Conservation (phyloP, 352 stramenopile species). For the Phytophthora podocarpi region DNA sequence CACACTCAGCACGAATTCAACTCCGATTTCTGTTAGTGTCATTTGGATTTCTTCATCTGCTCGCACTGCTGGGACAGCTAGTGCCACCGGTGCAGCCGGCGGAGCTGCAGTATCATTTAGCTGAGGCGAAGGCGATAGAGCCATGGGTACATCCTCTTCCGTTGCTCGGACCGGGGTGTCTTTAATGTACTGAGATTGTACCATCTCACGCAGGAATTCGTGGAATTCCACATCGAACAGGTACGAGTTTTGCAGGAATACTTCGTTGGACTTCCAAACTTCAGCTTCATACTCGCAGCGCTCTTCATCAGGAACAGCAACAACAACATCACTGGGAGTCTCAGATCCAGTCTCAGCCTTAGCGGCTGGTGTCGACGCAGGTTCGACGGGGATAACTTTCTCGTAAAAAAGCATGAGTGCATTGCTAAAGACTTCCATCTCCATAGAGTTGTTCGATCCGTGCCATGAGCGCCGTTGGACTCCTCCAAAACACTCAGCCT, state of each 20-base stretch:
- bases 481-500: conserved; percentile 98
- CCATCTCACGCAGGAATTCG: conserved; percentile 92
- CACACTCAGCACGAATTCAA: conserved; percentile 89
- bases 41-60: conserved; percentile 68
- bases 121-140: conserved; percentile 21
- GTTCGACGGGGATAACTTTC: conserved; percentile 88
- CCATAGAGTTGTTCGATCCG: conserved; percentile 94
- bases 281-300: conserved; percentile 88
- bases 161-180: conserved; percentile 27
- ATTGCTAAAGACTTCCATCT: conserved; percentile 99
- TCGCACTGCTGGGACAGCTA: conserved; percentile 20
- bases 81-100: conserved; percentile 28
- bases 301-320: conserved; percentile 40
- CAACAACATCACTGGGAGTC: conserved; percentile 15
- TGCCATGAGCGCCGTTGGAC: conserved; percentile 94
- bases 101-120: conserved; percentile 7
- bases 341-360: conserved; percentile 13
- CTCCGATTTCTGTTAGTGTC: conserved; percentile 79
- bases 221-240: conserved; percentile 97
- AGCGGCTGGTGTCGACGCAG: conserved; percentile 21
- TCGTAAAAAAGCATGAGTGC: conserved; percentile 99
- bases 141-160: conserved; percentile 24
- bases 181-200: conserved; percentile 84
- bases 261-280: conserved; percentile 94
- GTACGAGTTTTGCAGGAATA: conserved; percentile 95